Evolutionary conservation across 208 protist genomes (phyloP), one percentile per base, ranked within the genome.

Genomic region (Trypanosoma theileri): DNA sequence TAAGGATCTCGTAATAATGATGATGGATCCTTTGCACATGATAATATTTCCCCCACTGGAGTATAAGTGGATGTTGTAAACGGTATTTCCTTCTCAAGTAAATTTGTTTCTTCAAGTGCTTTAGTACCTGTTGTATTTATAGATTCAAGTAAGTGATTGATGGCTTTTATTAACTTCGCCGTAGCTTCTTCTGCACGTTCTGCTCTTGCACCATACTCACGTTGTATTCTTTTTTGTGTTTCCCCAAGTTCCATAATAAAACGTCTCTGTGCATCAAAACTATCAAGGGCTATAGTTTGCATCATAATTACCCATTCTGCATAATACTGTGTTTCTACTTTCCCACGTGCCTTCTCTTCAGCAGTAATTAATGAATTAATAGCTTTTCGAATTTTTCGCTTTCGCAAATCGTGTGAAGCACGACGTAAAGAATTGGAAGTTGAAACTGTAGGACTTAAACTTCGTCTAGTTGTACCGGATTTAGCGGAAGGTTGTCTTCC

Each of bases 251-350:
- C 59, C 46, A 73, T 35, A 7, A 91, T 71, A 35, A 81, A 61
- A 4, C 66, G 69, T 65, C 71, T 55, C 6, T 86, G 85, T 26
- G 72, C 76, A 8, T 69, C 68, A 67, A 80, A 79, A 17, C 75
- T 78, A 9, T 54, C 26, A 55, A 78, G 60, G 8, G 71, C 50
- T 54, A 83, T 85, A 17, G 42, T n/a, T 35, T 65, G n/a, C 48
- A 81, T 71, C 14, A 86, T 52, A 31, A 19, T 31, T 9, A 72
- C 42, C 45, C 64, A 51, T 66, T 73, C 82, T 16, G 10, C 45
- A n/a, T 59, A 35, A 46, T 65, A 76, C 45, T 79, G 68, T 17
- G 40, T 31, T 3, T 66, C 66, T 50, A 86, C 59, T n/a, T 50
- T 46, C 14, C 12, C 35, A 45, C 70, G 70, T 64, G 7, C 17